phyloP scores from a whole-genome alignment of 2,329 filamentous ascomycete species.

The Beauveria medogensis region DNA sequence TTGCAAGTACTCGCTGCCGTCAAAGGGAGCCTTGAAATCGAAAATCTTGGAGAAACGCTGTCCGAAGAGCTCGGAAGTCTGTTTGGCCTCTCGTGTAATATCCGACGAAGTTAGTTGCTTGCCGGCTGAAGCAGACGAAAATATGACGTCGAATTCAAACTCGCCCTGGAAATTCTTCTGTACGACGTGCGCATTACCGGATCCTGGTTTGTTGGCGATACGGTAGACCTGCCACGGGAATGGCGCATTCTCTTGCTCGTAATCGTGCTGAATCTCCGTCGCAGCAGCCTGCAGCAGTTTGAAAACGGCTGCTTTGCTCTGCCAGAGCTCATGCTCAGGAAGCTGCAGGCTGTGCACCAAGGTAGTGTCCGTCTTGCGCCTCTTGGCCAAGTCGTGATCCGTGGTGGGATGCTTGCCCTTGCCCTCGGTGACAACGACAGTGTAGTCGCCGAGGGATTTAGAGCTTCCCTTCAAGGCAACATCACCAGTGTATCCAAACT shows the following conservation, averaged over 20 bases:
- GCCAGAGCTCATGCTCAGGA: constrained; percentile 68
- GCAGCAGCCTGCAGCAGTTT: constrained; percentile 44
- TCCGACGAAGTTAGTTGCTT: constrained; percentile 50
- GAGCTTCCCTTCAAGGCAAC: constrained; percentile 66
- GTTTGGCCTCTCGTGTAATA: constrained; percentile 61
- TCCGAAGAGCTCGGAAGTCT: constrained; percentile 59
- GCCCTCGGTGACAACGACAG: constrained; percentile 67
- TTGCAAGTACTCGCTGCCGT: constrained; percentile 59
- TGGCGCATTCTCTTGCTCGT: constrained; percentile 58
- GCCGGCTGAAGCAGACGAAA: constrained; percentile 66
- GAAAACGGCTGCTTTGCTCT: constrained; percentile 60
- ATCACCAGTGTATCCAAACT: constrained; percentile 46
- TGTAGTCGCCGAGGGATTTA: constrained; percentile 68
- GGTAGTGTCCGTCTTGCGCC: constrained; percentile 68
- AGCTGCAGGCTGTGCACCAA: constrained; percentile 64
- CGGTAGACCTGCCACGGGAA: constrained; percentile 82
- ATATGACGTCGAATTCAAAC: constrained; percentile 91
- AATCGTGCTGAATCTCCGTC: constrained; percentile 39
- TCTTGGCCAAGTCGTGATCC: constrained; percentile 56
- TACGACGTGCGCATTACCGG: constrained; percentile 77
- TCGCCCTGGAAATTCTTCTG: constrained; percentile 86
- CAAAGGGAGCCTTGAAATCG: constrained; percentile 67
- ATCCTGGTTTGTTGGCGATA: constrained; percentile 57
- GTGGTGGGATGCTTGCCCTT: constrained; percentile 52
- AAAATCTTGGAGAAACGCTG: constrained; percentile 62